Base-by-base conservation (phyloP, 2,329 filamentous ascomycete species). In the Fusarium continuum region DNA sequence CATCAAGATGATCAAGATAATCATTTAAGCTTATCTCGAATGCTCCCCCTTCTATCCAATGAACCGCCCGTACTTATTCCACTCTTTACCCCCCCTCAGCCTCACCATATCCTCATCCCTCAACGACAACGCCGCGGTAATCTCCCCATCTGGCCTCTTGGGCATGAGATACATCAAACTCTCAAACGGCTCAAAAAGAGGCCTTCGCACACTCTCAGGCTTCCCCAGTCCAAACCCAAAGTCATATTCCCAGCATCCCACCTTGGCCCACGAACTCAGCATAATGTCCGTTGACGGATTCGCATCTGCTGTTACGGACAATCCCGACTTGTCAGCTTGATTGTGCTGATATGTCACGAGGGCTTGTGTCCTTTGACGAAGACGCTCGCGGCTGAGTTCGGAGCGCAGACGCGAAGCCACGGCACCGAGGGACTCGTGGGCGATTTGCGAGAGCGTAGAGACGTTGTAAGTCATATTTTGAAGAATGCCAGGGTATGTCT, bases 231-330 rank as follows among this genome's bases (percentile, higher is more conserved):
- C 78, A 2, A 79, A 61, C 0, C 75, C 74, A 51, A 87, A 86
- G 38, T 85, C 80, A 6, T 80, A 70, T 0, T 76, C 70, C 59
- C 81, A 82, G 14, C 73, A 75, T 5, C 77, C 70, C 4, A 82
- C 68, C 46, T 82, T 81, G 1, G 78, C 77, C 84, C 83, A 87
- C 1, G 83, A 86, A 54, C 81, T 85, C 6, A 87, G 57, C 75
- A 82, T 80, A 4, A 86, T 70, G 32, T 85, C 82, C 0, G 67
- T 70, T 0, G 76, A 69, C 0, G 74, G 61, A 25, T 81, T 74
- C 3, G 80, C 48, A 5, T 64, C 70, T 0, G 75, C 76, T 3
- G 72, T 75, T 4, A 80, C 59, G 1, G 73, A 73, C n/a, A 78
- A 61, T 0, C 35, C 56, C 0, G 56, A 70, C 54, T 79, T 80